Conservation (phyloP, 2,329 filamentous ascomycete species). For the Ophiostoma piceae region DNA sequence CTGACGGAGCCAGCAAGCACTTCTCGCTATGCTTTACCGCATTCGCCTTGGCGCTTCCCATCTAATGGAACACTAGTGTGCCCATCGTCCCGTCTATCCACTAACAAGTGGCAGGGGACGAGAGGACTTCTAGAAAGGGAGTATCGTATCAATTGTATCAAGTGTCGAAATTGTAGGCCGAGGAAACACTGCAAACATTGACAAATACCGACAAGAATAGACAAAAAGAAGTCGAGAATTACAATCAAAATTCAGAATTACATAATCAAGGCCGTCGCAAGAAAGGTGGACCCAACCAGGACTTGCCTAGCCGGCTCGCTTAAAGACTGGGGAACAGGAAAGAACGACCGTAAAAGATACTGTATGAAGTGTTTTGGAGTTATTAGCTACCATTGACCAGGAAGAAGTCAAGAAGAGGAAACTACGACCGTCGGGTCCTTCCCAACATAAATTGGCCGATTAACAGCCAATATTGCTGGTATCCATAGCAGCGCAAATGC, state of each 20-base stretch:
- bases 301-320: slow-evolving; percentile 5
- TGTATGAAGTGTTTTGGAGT: too few relatives aligned
- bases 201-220: not conserved
- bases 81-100: not conserved
- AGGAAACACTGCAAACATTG: not conserved
- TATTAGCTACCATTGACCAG: not conserved
- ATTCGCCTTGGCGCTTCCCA: slow-evolving; percentile 16
- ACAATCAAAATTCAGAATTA: not conserved
- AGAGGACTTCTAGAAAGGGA: not conserved
- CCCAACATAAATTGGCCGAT: not conserved
- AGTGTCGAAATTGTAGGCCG: not conserved
- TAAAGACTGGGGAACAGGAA: not conserved
- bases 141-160: not conserved
- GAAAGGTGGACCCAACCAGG: not conserved
- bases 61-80: slow-evolving; percentile 10
- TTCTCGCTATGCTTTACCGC: slow-evolving; percentile 16
- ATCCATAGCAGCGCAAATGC: not conserved
- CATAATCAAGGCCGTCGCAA: not conserved
- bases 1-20: not conserved
- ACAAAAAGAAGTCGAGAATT: not conserved
- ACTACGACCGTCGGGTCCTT: not conserved
- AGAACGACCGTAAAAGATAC: not conserved
- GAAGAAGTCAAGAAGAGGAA: not conserved
- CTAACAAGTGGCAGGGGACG: slow-evolving; percentile 6
- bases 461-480: not conserved